A percentile compares a stretch with the other conserved stretches of the same genome.
Evolutionary conservation across 129 eudicot genomes (phyloP).

Genomic region (Logfia minima): DNA sequence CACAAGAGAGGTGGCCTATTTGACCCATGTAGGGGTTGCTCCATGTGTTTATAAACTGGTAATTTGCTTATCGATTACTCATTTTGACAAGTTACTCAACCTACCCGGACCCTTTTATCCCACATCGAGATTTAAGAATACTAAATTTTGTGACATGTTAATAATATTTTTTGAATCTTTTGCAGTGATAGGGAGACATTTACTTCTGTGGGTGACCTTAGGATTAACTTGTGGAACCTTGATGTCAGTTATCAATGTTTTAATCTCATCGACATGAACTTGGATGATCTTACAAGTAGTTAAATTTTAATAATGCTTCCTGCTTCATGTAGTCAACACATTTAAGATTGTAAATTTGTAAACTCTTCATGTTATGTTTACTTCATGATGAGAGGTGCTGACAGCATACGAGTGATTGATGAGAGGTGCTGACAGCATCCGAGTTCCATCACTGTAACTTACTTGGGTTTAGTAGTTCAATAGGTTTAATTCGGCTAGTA

Average conservation of each 20-base stretch:
- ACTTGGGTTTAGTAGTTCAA: constrained; percentile 75
- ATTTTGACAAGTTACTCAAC: too few species aligned
- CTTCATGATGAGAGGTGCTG: constrained; percentile 58
- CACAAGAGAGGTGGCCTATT: too few species aligned
- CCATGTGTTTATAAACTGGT: too few species aligned
- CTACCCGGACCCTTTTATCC: too few species aligned
- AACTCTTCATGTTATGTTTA: not conserved
- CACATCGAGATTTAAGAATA: too few species aligned
- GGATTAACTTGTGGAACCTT: constrained; percentile 67
- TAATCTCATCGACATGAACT: constrained; percentile 60
- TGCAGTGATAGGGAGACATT: too few species aligned
- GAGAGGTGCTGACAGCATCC: constrained; percentile 84
- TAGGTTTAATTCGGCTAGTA: constrained; percentile 70
- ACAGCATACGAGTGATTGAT: constrained; percentile 64
- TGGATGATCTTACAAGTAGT: constrained; percentile 26
- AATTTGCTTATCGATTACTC: too few species aligned
- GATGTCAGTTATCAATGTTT: constrained; percentile 70
- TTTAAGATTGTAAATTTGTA: not conserved
- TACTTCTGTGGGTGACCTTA: too few species aligned
- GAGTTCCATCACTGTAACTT: constrained; percentile 75
- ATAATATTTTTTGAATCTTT: too few species aligned
- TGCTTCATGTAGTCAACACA: constrained; percentile 15
- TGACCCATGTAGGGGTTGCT: too few species aligned
- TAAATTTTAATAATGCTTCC: not conserved
- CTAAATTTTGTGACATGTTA: too few species aligned